These are phyloP conservation scores for Colletotrichum sansevieriae DNA, from an alignment of 2,329 filamentous ascomycete genomes.

Conservation along the genomic window DNA sequence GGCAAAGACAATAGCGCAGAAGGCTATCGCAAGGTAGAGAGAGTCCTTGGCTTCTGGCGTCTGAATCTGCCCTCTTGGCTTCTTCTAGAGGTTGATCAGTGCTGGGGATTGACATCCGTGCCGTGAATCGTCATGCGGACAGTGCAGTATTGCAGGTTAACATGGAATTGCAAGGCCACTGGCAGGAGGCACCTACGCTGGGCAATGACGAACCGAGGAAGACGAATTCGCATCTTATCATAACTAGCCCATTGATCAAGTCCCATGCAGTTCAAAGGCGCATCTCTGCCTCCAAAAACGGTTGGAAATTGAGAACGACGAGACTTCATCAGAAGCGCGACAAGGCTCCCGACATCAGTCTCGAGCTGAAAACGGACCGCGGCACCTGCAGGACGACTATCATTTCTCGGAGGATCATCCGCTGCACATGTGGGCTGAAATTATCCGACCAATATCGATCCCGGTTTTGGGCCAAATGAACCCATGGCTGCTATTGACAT, in stretches of 20 bases:
- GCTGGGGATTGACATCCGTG: neutral
- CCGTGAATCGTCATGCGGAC: neutral
- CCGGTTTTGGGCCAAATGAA: constrained; percentile 13
- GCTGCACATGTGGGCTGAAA: constrained; percentile 23
- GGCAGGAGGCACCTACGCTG: neutral
- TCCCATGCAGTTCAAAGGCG: neutral
- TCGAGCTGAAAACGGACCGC: neutral
- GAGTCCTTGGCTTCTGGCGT: no score
- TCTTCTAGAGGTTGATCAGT: neutral
- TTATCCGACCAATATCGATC: constrained; percentile 35
- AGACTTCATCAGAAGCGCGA: constrained; percentile 3
- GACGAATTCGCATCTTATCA: constrained; percentile 4
- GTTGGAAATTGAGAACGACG: neutral
- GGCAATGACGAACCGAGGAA: neutral
- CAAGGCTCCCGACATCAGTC: neutral
- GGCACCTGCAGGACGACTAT: constrained; percentile 20
- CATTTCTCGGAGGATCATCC: constrained; percentile 26
- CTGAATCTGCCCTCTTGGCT: neutral
- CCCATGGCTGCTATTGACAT: neutral
- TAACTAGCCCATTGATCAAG: neutral
- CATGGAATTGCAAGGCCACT: neutral
- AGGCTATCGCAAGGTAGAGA: neutral
- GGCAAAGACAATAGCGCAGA: no score
- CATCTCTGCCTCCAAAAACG: constrained; percentile 1
- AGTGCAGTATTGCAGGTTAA: constrained; percentile 7